These are phyloP conservation scores for Leccinum truebloodii DNA, from an alignment of 768 basidiomycete species.

Conservation along the genomic window DNA sequence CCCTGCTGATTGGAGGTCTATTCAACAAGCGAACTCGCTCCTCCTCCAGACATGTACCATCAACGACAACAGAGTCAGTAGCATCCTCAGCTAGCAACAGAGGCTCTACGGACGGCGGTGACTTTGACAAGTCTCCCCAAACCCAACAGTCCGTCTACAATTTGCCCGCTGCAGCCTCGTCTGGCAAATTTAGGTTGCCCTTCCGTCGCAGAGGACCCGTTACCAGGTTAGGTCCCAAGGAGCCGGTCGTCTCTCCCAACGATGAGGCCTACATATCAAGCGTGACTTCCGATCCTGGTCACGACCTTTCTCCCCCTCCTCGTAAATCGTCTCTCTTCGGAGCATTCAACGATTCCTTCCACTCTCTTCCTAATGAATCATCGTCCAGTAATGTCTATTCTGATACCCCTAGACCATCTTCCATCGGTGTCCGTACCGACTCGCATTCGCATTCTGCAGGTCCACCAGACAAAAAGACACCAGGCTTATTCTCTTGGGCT, in stretches of 20 bases:
- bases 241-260: conserved; percentile 20
- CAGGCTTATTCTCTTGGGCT: conserved; percentile 37
- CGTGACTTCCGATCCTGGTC: conserved; percentile 46
- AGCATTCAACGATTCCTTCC: conserved; percentile 54
- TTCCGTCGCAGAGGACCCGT: conserved; percentile 40
- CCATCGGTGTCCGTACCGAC: conserved; percentile 13
- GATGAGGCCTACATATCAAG: conserved; percentile 36
- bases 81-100: conserved; percentile 17
- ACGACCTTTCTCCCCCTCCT: conserved; percentile 54
- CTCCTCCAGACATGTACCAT: not conserved
- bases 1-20: conserved; percentile 29
- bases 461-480: conserved; percentile 35
- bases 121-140: conserved; percentile 27
- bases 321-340: conserved; percentile 66
- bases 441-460: conserved; percentile 17
- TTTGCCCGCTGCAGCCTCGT: conserved; percentile 32
- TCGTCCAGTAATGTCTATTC: conserved; percentile 21
- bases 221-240: conserved; percentile 15
- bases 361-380: conserved; percentile 56
- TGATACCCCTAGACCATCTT: conserved; percentile 26
- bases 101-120: conserved; percentile 35
- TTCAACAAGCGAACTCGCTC: conserved; percentile 25
- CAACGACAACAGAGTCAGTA: conserved; percentile 16
- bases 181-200: conserved; percentile 47
- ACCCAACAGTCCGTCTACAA: conserved; percentile 21